Conservation (phyloP, 148 eudicot species). For the Rhododendron kiyosumense region DNA sequence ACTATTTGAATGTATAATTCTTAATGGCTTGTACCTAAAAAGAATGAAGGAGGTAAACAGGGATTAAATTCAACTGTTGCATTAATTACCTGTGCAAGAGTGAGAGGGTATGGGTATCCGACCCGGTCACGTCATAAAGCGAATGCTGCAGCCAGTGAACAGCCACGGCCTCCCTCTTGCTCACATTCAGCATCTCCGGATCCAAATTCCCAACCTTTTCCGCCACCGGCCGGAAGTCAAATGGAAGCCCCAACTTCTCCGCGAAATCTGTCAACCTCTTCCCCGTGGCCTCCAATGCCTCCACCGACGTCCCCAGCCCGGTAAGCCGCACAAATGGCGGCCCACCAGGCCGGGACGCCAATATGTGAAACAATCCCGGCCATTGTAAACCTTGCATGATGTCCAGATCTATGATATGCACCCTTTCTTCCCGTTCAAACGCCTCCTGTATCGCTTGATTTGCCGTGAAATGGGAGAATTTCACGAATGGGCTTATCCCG, state of each 20-base stretch:
- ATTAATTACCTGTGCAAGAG: slow-evolving; percentile 80
- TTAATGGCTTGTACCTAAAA: too few relatives aligned
- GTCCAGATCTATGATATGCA: slow-evolving; percentile 88
- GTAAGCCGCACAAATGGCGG: slow-evolving; percentile 77
- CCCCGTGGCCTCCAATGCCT: slow-evolving; percentile 79
- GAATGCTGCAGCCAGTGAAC: slow-evolving; percentile 98
- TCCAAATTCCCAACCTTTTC: slow-evolving; percentile 81
- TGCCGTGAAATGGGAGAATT: slow-evolving; percentile 93
- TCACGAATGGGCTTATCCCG: slow-evolving; percentile 86
- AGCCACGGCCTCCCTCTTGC: slow-evolving; percentile 82
- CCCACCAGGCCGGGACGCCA: slow-evolving; percentile 87
- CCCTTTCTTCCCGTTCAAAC: slow-evolving; percentile 70
- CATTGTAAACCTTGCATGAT: slow-evolving; percentile 97
- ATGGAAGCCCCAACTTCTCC: slow-evolving; percentile 69
- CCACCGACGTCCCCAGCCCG: slow-evolving; percentile 68
- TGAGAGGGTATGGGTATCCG: slow-evolving; percentile 70
- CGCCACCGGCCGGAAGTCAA: slow-evolving; percentile 72
- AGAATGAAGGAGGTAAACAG: not conserved
- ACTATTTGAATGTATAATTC: too few relatives aligned
- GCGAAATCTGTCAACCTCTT: slow-evolving; percentile 82
- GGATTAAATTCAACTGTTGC: not conserved
- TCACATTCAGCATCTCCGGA: slow-evolving; percentile 59
- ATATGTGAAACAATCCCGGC: slow-evolving; percentile 88
- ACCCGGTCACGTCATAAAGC: slow-evolving; percentile 86
- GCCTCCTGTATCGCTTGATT: slow-evolving; percentile 98